A percentile compares a stretch with the other conserved stretches of the same genome.
Evolutionary conservation across 176 grass and related monocot species (phyloP).

Genomic region (Oryza rufipogon): DNA sequence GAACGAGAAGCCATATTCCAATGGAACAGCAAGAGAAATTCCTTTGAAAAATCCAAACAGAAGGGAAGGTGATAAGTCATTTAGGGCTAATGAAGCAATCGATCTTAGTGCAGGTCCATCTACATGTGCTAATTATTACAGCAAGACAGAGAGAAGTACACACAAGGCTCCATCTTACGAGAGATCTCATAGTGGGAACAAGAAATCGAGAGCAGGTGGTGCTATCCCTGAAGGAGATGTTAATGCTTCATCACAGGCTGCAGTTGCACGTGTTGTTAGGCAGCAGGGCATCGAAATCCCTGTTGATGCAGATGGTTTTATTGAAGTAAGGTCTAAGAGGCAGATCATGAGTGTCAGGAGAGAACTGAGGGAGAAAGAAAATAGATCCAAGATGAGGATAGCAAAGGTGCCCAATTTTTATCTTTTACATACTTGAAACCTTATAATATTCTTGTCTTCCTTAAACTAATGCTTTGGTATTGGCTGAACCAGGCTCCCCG

Average conservation of each 20-base stretch:
- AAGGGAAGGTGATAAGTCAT: constrained; percentile 46
- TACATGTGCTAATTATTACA: constrained; percentile 44
- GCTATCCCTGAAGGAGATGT: constrained; percentile 50
- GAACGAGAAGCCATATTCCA: constrained; percentile 39
- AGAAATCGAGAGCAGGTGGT: constrained; percentile 47
- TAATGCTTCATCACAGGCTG: constrained; percentile 56
- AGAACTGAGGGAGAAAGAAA: constrained; percentile 96
- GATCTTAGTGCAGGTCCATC: constrained; percentile 41
- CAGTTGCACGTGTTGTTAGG: constrained; percentile 75
- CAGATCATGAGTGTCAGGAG: constrained; percentile 92
- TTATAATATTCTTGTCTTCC: constrained; percentile 7
- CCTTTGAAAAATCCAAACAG: constrained; percentile 52
- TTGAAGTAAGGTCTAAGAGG: constrained; percentile 97
- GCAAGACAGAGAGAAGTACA: constrained; percentile 42
- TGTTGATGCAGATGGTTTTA: constrained; percentile 97
- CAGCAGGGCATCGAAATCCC: constrained; percentile 88
- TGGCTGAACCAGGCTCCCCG: constrained; percentile 58
- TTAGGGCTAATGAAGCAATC: constrained; percentile 49
- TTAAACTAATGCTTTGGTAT: constrained; percentile 28
- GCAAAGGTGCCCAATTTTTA: constrained; percentile 64
- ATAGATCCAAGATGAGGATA: constrained; percentile 77
- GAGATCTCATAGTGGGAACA: constrained; percentile 49
- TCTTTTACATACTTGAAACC: constrained; percentile 36
- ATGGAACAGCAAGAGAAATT: constrained; percentile 47
- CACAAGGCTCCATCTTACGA: constrained; percentile 55